phyloP scores from a whole-genome alignment of 768 basidiomycete species.

The Artomyces pyxidatus region DNA sequence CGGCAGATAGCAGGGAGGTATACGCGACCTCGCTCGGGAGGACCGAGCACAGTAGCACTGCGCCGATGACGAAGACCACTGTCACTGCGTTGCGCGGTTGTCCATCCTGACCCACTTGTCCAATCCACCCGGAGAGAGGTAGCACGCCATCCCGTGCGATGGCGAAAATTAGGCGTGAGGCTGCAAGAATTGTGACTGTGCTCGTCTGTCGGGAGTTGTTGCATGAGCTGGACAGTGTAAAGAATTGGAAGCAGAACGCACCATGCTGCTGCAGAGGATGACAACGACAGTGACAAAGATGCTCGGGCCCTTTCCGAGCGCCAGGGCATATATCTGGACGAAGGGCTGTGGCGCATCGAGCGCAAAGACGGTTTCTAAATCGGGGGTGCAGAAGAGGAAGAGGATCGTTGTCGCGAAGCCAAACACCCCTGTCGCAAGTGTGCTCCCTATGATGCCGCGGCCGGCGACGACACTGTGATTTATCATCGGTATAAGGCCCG shows the following conservation, averaged over 20 bases:
- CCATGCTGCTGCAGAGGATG: constrained; percentile 76
- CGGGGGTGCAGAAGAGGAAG: constrained; percentile 80
- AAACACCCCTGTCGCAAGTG: constrained; percentile 69
- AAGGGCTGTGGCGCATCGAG: constrained; percentile 86
- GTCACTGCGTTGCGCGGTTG: constrained; percentile 82
- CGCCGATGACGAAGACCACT: constrained; percentile 74
- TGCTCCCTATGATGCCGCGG: constrained; percentile 74
- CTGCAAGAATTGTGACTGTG: constrained; percentile 79
- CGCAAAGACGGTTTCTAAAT: constrained; percentile 65
- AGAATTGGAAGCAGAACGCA: constrained; percentile 26
- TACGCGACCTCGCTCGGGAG: constrained; percentile 86
- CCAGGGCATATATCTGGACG: constrained; percentile 78
- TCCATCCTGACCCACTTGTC: constrained; percentile 56
- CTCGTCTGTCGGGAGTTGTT: constrained; percentile 53
- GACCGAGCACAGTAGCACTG: constrained; percentile 73
- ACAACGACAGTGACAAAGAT: constrained; percentile 87
- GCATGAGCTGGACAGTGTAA: background rate
- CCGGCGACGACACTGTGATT: constrained; percentile 70
- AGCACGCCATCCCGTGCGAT: constrained; percentile 89
- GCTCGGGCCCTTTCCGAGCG: constrained; percentile 71
- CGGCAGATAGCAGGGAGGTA: constrained; percentile 81
- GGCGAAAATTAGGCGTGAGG: constrained; percentile 82
- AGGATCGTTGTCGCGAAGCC: constrained; percentile 74
- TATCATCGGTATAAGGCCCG: too few species aligned
- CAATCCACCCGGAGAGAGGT: constrained; percentile 76